Evolutionary conservation across 2,329 filamentous ascomycete genomes (phyloP).

Genomic region (Onygena corvina): DNA sequence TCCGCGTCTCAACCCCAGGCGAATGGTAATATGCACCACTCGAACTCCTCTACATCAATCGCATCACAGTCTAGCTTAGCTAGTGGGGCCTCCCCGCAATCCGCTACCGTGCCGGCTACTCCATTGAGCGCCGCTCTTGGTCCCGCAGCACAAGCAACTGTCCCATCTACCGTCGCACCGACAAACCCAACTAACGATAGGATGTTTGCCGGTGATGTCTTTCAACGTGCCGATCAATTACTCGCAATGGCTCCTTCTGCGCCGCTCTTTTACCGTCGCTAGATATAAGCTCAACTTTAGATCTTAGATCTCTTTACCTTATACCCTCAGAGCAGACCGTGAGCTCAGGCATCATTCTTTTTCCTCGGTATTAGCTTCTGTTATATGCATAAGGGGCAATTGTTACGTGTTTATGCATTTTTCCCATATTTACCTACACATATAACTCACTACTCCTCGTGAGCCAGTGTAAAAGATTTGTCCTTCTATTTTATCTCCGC

Average conservation of each 20-base stretch:
- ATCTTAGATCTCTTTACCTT: neutral
- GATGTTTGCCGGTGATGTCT: conserved; percentile 40
- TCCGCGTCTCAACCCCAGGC: conserved; percentile 25
- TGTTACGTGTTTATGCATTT: neutral
- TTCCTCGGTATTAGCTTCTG: neutral
- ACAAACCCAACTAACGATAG: conserved; percentile 38
- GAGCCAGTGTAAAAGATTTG: neutral
- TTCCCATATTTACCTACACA: neutral
- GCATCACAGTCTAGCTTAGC: conserved; percentile 9
- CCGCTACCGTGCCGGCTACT: conserved; percentile 61
- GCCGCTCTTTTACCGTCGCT: conserved; percentile 33
- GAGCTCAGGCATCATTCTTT: neutral
- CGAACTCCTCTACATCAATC: conserved; percentile 19
- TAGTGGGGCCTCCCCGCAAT: conserved; percentile 34
- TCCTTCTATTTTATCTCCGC: neutral
- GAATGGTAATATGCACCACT: conserved; percentile 19
- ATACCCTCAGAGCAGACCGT: neutral
- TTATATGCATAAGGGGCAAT: neutral
- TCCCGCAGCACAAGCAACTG: conserved; percentile 78
- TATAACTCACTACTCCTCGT: neutral
- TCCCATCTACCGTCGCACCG: conserved; percentile 47
- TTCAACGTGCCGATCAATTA: conserved; percentile 38
- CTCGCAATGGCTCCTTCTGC: conserved; percentile 34
- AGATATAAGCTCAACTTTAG: conserved; percentile 10
- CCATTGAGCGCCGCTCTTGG: conserved; percentile 81